Evolutionary conservation across 1,139 yeast genomes (phyloP).

Genomic region (Scheffersomyces stambukii): DNA sequence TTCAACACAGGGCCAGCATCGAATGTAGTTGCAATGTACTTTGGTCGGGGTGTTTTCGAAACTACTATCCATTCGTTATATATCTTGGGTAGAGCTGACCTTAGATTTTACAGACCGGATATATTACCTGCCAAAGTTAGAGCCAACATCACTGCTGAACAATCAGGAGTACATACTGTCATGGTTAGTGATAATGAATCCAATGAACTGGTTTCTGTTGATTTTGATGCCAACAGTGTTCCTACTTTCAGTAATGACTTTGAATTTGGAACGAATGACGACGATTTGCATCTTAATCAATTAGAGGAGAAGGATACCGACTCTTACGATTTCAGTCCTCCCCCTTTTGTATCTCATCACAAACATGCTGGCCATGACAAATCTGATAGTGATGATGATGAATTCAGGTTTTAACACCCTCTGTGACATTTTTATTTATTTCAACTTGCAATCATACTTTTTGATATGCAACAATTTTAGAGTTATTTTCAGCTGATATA

Average conservation of each 20-base stretch:
- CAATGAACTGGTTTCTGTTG: too few species aligned
- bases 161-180: too few species aligned
- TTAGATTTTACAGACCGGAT: conserved; percentile 77
- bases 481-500: not conserved
- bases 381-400: conserved; percentile 1
- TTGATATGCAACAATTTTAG: not conserved
- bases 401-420: conserved; percentile 3
- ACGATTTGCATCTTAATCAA: too few species aligned
- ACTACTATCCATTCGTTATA: conserved; percentile 49
- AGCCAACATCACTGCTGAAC: conserved; percentile 41
- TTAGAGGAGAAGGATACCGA: not conserved
- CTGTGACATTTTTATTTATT: too few species aligned
- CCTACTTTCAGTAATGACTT: too few species aligned
- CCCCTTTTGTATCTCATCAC: not conserved
- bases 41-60: conserved; percentile 60
- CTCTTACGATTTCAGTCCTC: conserved; percentile 1
- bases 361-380: not conserved
- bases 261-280: too few species aligned
- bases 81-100: conserved; percentile 60
- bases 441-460: not conserved
- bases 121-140: conserved; percentile 37
- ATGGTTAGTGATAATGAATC: too few species aligned
- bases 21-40: conserved; percentile 55
- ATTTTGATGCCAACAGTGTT: too few species aligned
- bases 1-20: conserved; percentile 17